Percentiles rank a stretch among this genome's conserved stretches.
phyloP scores from a whole-genome alignment of 1,139 yeast species.

The Scheffersomyces titani region DNA sequence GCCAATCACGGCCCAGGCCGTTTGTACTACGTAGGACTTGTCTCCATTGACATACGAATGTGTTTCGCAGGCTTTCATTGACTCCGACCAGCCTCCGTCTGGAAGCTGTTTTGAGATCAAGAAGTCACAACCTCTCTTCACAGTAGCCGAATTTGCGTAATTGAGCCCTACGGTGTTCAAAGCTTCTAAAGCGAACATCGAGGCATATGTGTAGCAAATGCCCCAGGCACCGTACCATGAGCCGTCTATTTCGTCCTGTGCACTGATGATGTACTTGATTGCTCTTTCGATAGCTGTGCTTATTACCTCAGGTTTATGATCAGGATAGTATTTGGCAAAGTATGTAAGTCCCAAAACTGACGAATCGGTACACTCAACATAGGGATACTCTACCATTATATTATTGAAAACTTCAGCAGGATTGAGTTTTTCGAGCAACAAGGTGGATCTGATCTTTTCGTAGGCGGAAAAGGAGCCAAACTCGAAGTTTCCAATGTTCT shows the following conservation, averaged over 20 bases:
- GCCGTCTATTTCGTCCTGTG: constrained; percentile 72
- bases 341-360: constrained; percentile 85
- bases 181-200: constrained; percentile 98
- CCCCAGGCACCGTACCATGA: constrained; percentile 99
- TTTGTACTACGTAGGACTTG: constrained; percentile 78
- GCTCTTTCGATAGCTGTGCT: constrained; percentile 71
- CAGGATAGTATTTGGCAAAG: constrained; percentile 63
- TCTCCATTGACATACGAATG: constrained; percentile 68
- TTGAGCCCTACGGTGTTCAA: constrained; percentile 65
- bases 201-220: constrained; percentile 91
- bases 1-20: constrained; percentile 91
- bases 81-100: constrained; percentile 99
- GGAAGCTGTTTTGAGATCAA: constrained; percentile 68
- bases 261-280: constrained; percentile 63
- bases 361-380: constrained; percentile 97
- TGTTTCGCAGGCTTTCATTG: constrained; percentile 80
- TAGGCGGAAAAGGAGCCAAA: constrained; percentile 93
- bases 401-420: constrained; percentile 99
- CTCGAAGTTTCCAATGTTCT: constrained; percentile 77
- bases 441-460: constrained; percentile 82
- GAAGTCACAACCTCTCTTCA: constrained; percentile 81
- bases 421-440: constrained; percentile 72
- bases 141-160: constrained; percentile 63
- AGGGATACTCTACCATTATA: constrained; percentile 98
- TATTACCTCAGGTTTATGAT: constrained; percentile 68